These are phyloP conservation scores for Colletotrichum spaethianum DNA, from an alignment of 2,329 filamentous ascomycete species.

Conservation along the genomic window DNA sequence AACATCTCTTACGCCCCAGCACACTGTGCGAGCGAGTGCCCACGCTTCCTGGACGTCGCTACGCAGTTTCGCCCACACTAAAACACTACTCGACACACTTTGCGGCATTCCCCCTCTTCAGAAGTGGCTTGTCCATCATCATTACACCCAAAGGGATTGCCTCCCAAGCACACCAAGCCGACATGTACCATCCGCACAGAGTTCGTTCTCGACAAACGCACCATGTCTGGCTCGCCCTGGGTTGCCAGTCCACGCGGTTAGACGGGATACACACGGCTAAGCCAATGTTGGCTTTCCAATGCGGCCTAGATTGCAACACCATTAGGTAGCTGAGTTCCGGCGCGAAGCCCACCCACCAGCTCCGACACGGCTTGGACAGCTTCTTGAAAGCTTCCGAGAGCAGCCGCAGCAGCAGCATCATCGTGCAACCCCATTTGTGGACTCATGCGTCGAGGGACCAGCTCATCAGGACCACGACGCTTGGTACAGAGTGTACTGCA, in stretches of 20 bases:
- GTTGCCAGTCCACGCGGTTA: slow-evolving; percentile 31
- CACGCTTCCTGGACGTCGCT: slow-evolving; percentile 28
- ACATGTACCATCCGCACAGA: slow-evolving; percentile 21
- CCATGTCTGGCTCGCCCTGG: slow-evolving; percentile 31
- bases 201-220: slow-evolving; percentile 29
- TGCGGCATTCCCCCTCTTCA: slow-evolving; percentile 36
- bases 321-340: slow-evolving; percentile 29
- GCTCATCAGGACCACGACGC: not conserved
- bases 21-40: slow-evolving; percentile 29
- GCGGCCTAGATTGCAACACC: slow-evolving; percentile 26
- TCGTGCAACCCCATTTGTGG: slow-evolving; percentile 9
- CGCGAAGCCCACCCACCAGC: slow-evolving; percentile 16
- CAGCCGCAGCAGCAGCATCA: slow-evolving; percentile 7
- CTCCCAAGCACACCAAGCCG: slow-evolving; percentile 17
- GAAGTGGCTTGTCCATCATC: slow-evolving; percentile 38
- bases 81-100: slow-evolving; percentile 41
- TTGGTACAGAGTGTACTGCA: not conserved
- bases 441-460: slow-evolving; percentile 5
- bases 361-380: slow-evolving; percentile 17
- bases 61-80: slow-evolving; percentile 37
- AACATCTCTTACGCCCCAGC: slow-evolving; percentile 5
- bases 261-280: slow-evolving; percentile 17
- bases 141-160: slow-evolving; percentile 24
- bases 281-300: slow-evolving; percentile 24
- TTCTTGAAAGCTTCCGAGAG: slow-evolving; percentile 13